Evolutionary conservation across 805 yeast genomes (phyloP), one percentile per base, ranked within the genome.

Genomic region (Candida dendrica): DNA sequence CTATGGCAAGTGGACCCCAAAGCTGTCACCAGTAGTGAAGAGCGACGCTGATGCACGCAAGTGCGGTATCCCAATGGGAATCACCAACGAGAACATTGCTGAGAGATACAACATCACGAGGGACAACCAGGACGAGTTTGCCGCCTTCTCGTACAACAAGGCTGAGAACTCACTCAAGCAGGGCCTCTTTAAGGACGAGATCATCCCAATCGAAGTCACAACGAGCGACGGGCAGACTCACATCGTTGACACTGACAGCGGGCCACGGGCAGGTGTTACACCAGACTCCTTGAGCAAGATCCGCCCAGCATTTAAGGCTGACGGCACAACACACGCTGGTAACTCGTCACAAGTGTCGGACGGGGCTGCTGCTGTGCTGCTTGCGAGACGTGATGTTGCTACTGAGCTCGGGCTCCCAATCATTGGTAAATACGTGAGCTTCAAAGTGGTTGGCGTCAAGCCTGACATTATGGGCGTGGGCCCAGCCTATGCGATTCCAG

Each of bases 381-480:
- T 91, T 46, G 84, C 87, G 71, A 79, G 90, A 61, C 78, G 98
- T 64, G 83, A 88, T 16, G 71, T 84, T 44, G 98, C 98, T 18
- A 79, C 84, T 62, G 66, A 74, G 53, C 66, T 81, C 44, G 81
- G 83, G 33, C 72, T 84, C 52, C 81, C 84, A 42, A 79, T 88
- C 46, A 55, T 83, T 44, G 98, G 82, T 47, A 86, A 85, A 69
- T 91, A 77, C 53, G 79, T 89, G 47, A 83, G 81, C 52, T 81
- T 86, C 56, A 76, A 83, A 51, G 70, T 81, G 34, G 91, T 84
- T 43, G 98, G 98, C 54, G 96, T 90, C 37, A 96, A 97, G 42
- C 97, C 97, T 18, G 95, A 88, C 66, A 78, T 90, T 47, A 91
- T 91, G 98, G 98, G 98, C 45, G 80, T 91, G 55, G 98, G 98